Evolutionary conservation across 2,329 filamentous ascomycete species (phyloP).

Genomic region (Keithomyces neogunnii): DNA sequence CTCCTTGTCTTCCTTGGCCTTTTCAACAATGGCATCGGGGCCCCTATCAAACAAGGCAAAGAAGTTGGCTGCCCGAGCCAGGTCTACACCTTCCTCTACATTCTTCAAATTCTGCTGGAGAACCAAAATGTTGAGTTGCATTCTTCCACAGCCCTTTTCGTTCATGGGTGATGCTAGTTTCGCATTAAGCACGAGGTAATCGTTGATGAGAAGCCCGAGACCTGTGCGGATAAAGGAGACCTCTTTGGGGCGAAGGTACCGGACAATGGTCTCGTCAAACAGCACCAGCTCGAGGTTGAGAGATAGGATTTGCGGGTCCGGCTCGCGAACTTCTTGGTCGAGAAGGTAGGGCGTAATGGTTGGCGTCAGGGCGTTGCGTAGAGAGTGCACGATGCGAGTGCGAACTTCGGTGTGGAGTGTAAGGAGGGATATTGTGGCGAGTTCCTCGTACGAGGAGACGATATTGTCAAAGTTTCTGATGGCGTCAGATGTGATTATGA

Average conservation of each 20-base stretch:
- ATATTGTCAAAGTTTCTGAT: conserved; percentile 76
- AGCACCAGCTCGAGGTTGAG: conserved; percentile 78
- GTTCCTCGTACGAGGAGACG: conserved; percentile 70
- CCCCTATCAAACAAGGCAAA: conserved; percentile 61
- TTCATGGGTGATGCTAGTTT: conserved; percentile 76
- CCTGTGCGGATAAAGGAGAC: conserved; percentile 68
- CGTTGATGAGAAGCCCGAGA: conserved; percentile 69
- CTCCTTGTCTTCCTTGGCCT: conserved; percentile 43
- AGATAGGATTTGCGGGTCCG: conserved; percentile 70
- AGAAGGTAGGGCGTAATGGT: conserved; percentile 53
- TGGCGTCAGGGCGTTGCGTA: conserved; percentile 55
- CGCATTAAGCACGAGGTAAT: conserved; percentile 66
- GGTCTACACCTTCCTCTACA: conserved; percentile 62
- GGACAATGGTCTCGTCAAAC: conserved; percentile 75
- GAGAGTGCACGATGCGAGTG: conserved; percentile 74
- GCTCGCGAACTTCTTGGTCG: conserved; percentile 66
- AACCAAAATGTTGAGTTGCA: conserved; percentile 90
- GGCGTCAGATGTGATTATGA: conserved; percentile 14
- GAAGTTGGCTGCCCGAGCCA: conserved; percentile 57
- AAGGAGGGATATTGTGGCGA: conserved; percentile 70
- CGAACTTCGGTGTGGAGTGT: conserved; percentile 86
- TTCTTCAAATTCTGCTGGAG: conserved; percentile 96
- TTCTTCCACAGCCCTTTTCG: conserved; percentile 68
- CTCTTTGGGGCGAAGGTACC: conserved; percentile 64
- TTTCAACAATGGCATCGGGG: conserved; percentile 54